phyloP scores from a whole-genome alignment of 768 basidiomycete species.

The Lentinula detonsa region DNA sequence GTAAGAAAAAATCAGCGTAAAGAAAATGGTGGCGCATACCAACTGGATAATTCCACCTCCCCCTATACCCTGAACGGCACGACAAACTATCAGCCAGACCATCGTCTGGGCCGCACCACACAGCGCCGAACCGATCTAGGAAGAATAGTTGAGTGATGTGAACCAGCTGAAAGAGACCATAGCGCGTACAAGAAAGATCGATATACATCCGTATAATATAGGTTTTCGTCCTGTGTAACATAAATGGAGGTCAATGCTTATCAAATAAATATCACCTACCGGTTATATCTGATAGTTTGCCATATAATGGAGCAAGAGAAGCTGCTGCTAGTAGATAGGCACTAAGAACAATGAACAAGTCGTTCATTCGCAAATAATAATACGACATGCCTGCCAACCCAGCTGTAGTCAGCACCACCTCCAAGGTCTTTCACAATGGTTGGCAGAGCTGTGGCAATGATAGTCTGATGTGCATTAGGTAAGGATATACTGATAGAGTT shows the following conservation, averaged over 20 bases:
- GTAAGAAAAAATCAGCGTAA: background rate
- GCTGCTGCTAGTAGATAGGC: slow-evolving; percentile 71
- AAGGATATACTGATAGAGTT: background rate
- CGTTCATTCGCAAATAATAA: background rate
- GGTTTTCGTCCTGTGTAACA: slow-evolving; percentile 52
- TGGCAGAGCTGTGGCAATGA: slow-evolving; percentile 71
- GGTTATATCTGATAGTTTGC: slow-evolving; percentile 53
- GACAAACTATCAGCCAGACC: slow-evolving; percentile 69
- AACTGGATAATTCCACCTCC: slow-evolving; percentile 77
- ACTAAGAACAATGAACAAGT: slow-evolving; percentile 26
- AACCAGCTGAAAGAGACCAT: background rate
- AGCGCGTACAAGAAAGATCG: slow-evolving; percentile 48
- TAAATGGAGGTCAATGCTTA: background rate
- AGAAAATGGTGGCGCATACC: background rate
- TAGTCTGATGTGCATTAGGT: slow-evolving; percentile 33
- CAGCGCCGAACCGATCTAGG: slow-evolving; percentile 60
- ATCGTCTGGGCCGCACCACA: slow-evolving; percentile 79
- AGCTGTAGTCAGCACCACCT: slow-evolving; percentile 59
- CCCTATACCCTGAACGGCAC: slow-evolving; percentile 81
- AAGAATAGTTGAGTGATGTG: background rate
- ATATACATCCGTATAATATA: slow-evolving; percentile 59
- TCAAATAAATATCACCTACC: background rate
- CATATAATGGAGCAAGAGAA: slow-evolving; percentile 66
- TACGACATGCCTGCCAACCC: slow-evolving; percentile 59
- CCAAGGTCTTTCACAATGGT: slow-evolving; percentile 64